phyloP scores from a whole-genome alignment of 805 yeast genomes.

The Isabelozyma rhagii region DNA sequence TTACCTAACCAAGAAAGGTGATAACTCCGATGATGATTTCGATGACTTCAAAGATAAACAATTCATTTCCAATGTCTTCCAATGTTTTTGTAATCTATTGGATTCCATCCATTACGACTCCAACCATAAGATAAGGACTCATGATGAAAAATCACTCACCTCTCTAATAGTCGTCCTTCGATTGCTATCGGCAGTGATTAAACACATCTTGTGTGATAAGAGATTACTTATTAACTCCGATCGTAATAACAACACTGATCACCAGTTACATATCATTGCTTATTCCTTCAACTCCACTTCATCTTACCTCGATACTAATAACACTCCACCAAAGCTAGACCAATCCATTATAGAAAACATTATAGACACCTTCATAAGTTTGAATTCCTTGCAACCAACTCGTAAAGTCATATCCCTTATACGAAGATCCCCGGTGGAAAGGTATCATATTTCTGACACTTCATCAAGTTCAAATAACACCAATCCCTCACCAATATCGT shows the following conservation, averaged over 20 bases:
- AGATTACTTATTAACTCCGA: background rate
- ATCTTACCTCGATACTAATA: background rate
- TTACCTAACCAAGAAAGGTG: background rate
- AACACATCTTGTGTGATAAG: constrained; percentile 11
- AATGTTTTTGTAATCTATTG: constrained; percentile 19
- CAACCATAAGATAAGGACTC: constrained; percentile 17
- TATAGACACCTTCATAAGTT: background rate
- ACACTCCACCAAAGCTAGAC: background rate
- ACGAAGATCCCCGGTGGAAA: background rate
- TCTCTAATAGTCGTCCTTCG: constrained; percentile 31
- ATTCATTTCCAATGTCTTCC: constrained; percentile 18
- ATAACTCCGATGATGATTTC: constrained; percentile 10
- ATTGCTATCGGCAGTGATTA: constrained; percentile 26
- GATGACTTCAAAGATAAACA: background rate
- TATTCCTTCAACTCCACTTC: background rate
- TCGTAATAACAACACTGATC: background rate
- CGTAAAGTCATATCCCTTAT: background rate
- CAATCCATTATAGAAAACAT: background rate
- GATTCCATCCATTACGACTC: constrained; percentile 21
- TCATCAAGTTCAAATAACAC: background rate
- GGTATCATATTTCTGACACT: background rate
- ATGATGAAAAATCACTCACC: constrained; percentile 27
- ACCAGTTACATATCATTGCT: background rate
- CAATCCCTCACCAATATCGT: background rate
- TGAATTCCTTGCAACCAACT: background rate